Evolutionary conservation across 805 yeast species (phyloP), one percentile per base, ranked within the genome.

Genomic region (Wickerhamiella australiensis): DNA sequence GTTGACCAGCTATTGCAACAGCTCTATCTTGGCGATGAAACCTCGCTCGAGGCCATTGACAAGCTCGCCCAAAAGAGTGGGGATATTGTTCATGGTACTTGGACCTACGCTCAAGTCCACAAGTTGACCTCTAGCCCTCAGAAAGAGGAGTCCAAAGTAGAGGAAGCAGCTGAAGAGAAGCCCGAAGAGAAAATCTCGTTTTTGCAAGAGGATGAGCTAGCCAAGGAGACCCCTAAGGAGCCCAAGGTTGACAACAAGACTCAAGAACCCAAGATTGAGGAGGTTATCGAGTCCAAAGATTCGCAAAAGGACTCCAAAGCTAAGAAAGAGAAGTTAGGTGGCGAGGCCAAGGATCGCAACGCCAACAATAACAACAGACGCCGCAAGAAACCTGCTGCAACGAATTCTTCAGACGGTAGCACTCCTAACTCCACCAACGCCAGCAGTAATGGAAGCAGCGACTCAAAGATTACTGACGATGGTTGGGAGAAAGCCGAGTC

Each of bases 21-120:
- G 43, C 55, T 66, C 13, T 66, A 66, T 45, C 46, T 45, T 2
- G 68, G 66, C 11, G 65, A 66, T 38, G 67, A 62, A 11, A 42
- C 54, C 1, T 56, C 68, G 9, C 53, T 64, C n/a, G 59, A 53
- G 31, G 61, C 66, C 12, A 55, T 62, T 13, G 60, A 56, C 20
- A 56, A 57, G 53, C 57, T 66, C 27, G 50, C 40, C n/a, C 48
- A 49, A 3, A 68, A 64, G n/a, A 46, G 54, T 2, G 54, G 50
- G 7, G 61, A 59, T 37, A 47, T 55, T 5, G 58, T 65, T 5
- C 50, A 51, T 25, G 62, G 54, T 17, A 51, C 35, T 13, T 42
- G 29, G 26, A 45, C 47, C 3, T 52, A 25, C 31, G 46, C 43
- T 11, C 48, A 27, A 31, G 12, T 52, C 20, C 20, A 43, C 13